phyloP scores from a whole-genome alignment of 169 alveolate genomes.

The Plasmodium gallinaceum region DNA sequence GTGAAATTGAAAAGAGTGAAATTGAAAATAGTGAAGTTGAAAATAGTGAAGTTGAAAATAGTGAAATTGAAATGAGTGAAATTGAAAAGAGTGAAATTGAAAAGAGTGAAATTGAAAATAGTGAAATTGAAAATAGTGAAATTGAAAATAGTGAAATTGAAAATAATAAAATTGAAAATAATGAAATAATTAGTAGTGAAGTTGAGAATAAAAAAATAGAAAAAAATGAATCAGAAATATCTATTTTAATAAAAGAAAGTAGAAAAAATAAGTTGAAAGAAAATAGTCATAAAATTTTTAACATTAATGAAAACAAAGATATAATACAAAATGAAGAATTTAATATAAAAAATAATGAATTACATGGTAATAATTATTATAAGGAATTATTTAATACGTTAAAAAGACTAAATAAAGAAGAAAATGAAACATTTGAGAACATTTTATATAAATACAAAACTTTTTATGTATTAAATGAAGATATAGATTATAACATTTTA shows the following conservation, averaged over 20 bases:
- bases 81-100: not conserved
- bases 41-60: not conserved
- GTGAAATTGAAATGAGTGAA: not conserved
- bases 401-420: slow-evolving; percentile 27
- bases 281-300: not conserved
- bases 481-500: slow-evolving; percentile 26
- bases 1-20: not conserved
- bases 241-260: not conserved
- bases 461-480: slow-evolving; percentile 23
- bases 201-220: not conserved
- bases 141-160: not conserved
- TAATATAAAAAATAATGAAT: not conserved
- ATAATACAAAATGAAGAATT: not conserved
- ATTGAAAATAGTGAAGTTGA: not conserved
- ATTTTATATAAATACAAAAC: slow-evolving; percentile 26
- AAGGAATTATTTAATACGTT: slow-evolving; percentile 1
- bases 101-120: not conserved
- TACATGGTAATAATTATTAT: not conserved
- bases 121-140: not conserved
- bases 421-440: slow-evolving; percentile 18
- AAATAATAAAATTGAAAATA: not conserved
- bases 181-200: not conserved
- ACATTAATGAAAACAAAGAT: not conserved
- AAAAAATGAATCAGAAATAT: not conserved
- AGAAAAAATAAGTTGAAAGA: not conserved